Evolutionary conservation across 495 filamentous ascomycete species (phyloP).

Genomic region (Podospora didyma): DNA sequence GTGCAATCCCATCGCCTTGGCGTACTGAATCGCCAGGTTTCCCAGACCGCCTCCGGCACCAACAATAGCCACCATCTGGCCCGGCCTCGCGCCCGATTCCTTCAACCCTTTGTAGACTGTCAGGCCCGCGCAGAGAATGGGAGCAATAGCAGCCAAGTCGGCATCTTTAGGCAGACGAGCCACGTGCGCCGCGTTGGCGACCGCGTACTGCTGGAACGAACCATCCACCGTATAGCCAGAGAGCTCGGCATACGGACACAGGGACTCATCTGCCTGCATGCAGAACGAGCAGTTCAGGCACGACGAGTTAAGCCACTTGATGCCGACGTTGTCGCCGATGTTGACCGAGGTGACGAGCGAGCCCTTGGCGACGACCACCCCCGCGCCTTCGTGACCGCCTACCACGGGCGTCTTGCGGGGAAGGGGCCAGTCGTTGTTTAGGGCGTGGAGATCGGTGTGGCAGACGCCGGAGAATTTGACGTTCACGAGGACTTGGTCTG

Average conservation of each 20-base stretch:
- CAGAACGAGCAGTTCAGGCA: conserved; percentile 80
- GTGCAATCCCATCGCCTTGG: conserved; percentile 80
- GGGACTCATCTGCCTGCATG: conserved; percentile 61
- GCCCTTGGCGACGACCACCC: conserved; percentile 77
- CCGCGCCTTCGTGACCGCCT: conserved; percentile 89
- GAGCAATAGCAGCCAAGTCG: conserved; percentile 71
- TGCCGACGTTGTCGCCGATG: conserved; percentile 76
- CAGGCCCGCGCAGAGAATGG: conserved; percentile 82
- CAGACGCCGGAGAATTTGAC: conserved; percentile 92
- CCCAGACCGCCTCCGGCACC: conserved; percentile 88
- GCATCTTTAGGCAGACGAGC: conserved; percentile 72
- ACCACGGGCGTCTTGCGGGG: conserved; percentile 73
- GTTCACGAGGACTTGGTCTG: conserved; percentile 87
- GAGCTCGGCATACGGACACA: conserved; percentile 67
- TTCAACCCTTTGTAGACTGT: conserved; percentile 94
- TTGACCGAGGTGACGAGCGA: conserved; percentile 66
- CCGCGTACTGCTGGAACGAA: conserved; percentile 86
- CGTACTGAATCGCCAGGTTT: conserved; percentile 78
- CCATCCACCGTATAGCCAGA: conserved; percentile 92
- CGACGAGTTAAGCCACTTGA: conserved; percentile 88
- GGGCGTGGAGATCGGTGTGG: conserved; percentile 83
- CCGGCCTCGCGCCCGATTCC: conserved; percentile 68
- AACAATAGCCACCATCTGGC: conserved; percentile 79
- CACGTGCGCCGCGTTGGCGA: conserved; percentile 80
- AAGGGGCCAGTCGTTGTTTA: conserved; percentile 87